Evolutionary conservation across 306 rosid species (phyloP), one percentile per base, ranked within the genome.

Genomic region (Prinsepia uniflora): DNA sequence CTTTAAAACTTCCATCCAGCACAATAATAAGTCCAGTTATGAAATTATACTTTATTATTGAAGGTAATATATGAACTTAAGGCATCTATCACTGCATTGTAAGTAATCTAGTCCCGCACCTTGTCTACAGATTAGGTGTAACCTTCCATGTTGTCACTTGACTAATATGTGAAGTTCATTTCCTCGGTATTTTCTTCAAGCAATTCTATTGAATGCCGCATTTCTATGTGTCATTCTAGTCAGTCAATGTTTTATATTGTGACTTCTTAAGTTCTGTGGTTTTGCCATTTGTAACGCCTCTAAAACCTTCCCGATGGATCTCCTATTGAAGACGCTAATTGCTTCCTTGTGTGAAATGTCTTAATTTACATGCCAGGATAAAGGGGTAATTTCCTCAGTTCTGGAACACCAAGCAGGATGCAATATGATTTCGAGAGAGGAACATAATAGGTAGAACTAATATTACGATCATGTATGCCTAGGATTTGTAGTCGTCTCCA

Each of bases 311-410:
- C 44, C 15, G 47, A 53, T 34, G 36, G 22, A 43, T 60, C 61
- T 65, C 6, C 13, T 9, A 40, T 14, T 43, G 12, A 36, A 42
- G 57, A 47, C 24, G 47, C 47, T 78, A 78, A 70, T 72, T 65
- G 40, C 60, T 70, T 75, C 45, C 52, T 61, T 64, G 61, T 70
- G 52, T 54, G 53, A 67, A 63, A 22, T 39, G 57, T 68, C 68
- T 82, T 70, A 48, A 64, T 78, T 71, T 66, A 42, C 72, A 24
- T 74, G 76, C 71, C 86, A 84, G 97, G 93, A 87, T 62, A 82
- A 87, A 80, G 50, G 56, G 66, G 72, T 80, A 64, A 83, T 85
- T 79, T 81, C 87, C 44, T 78, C 84, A 70, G 60, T 76, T 57
- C 71, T 81, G 78, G 90, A 70, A 71, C 79, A 61, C 61, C 80